Evolutionary conservation across 1,139 yeast species (phyloP), one percentile per base, ranked within the genome.

Genomic region (Petasospora rhodanensis): DNA sequence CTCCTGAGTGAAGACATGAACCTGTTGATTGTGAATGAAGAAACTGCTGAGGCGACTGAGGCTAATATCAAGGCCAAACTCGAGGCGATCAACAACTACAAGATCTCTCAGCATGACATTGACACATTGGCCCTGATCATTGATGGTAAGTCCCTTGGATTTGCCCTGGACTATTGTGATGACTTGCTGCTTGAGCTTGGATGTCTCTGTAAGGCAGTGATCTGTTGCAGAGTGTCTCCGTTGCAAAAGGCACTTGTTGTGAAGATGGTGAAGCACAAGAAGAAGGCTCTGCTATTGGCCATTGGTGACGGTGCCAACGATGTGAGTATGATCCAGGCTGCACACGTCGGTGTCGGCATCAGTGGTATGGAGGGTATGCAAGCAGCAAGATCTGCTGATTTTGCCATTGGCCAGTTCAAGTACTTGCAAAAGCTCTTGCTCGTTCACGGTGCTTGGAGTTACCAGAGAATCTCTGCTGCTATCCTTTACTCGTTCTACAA

Each of bases 341-440:
- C 98, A 0, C 96, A 91, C 59, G 95, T 91, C 32, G 99, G 99
- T 41, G 94, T 91, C 28, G 99, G 99, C 55, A 91, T 91, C 47
- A 85, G 93, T 53, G 99, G 99, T 49, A 84, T 86, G 85, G 98
- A 93, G 63, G 99, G 99, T 49, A 89, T 89, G 87, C 99, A 93
- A 59, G 98, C 98, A 7, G 97, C 98, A 0, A 73, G 98, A 59
- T 80, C 94, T 59, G 98, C 99, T 0, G 99, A 93, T 66, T 78
- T 91, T 40, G 89, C 97, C 1, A 86, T 93, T 60, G 98, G 96
- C 0, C 98, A 93, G 57, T 93, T 93, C 71, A 78, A 80, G 55
- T 91, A 74, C 55, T 70, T 93, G 62, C 75, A 77, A 47, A 89
- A 85, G 54, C 62, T 93, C 37, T 62, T 93, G 32, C 67, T 93